Evolutionary conservation across 1,284 basidiomycete species (phyloP).

Genomic region (Sanghuangporus baumii): DNA sequence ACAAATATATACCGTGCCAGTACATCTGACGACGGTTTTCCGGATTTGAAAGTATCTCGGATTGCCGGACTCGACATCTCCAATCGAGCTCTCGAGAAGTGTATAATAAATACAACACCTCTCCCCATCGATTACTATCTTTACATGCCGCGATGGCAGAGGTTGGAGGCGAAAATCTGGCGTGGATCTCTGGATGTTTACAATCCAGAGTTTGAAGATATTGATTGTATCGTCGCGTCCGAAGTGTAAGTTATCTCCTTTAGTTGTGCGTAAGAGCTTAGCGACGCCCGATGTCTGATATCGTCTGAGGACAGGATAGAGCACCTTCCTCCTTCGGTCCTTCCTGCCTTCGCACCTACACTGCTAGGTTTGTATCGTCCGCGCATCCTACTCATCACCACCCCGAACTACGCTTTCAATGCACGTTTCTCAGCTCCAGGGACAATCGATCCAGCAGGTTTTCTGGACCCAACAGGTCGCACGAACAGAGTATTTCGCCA

Average conservation of each 20-base stretch:
- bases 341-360: constrained; percentile 76
- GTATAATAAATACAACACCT: constrained; percentile 25
- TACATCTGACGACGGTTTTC: constrained; percentile 35
- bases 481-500: constrained; percentile 76
- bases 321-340: constrained; percentile 67
- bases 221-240: constrained; percentile 80
- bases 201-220: constrained; percentile 68
- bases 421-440: constrained; percentile 70
- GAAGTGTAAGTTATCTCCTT: constrained; percentile 66
- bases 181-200: constrained; percentile 74
- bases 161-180: constrained; percentile 71
- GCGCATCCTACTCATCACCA: constrained; percentile 76
- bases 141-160: constrained; percentile 59
- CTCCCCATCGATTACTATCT: constrained; percentile 9
- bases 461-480: constrained; percentile 67
- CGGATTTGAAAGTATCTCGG: constrained; percentile 52
- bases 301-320: constrained; percentile 61
- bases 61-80: constrained; percentile 70
- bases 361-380: constrained; percentile 84
- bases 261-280: not conserved
- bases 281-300: not conserved
- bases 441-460: constrained; percentile 36
- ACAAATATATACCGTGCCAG: not conserved
- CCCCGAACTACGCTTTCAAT: constrained; percentile 89
- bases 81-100: constrained; percentile 39